Evolutionary conservation across 2,329 filamentous ascomycete genomes (phyloP), one percentile per base, ranked within the genome.

Genomic region (Helminthosporium solani): DNA sequence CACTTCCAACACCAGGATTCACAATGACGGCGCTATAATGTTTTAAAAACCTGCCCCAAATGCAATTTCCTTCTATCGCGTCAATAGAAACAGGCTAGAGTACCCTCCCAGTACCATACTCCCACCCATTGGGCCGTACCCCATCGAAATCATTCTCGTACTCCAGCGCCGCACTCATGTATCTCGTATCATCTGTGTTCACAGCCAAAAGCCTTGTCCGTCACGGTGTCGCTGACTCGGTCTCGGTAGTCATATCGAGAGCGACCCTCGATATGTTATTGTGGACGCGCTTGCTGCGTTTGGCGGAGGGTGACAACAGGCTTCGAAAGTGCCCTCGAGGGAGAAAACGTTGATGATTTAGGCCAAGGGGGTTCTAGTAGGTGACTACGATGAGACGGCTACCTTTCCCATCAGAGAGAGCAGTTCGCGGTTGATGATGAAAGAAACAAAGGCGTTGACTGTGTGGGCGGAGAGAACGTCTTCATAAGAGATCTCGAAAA

Each of bases 311-410:
- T 2, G 36, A 33, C n/a, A 20, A 30, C 11, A 20, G 31, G 16
- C 34, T 43, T 55, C 49, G 35, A 55, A 55, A 19, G 53, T 55
- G n/a, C 50, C 47, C 47, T 55, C 50, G 12, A 47, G 52, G 3
- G 50, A 55, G 19, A 50, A 53, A 16, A 55, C 47, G 20, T 55
- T 55, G 45, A 55, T 49, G 20, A 55, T 46, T 34, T 47, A 55
- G 25, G 44, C 45, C 33, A 38, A 31, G 7, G 52, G 44, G 2
- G 34, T 9, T 37, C 18, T 46, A 14, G 23, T 23, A 2, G 37
- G n/a, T 4, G n/a, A 28, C 6, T 33, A 5, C 4, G 19, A 33
- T 14, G 28, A 20, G 2, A 16, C 1, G 19, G 23, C 28, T 2
- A 33, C 11, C 16, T 7, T 33, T 9, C 49, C 49, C 49, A 50